These are phyloP conservation scores for Barnettozyma pratensis DNA, from an alignment of 805 yeast genomes.

Conservation along the genomic window DNA sequence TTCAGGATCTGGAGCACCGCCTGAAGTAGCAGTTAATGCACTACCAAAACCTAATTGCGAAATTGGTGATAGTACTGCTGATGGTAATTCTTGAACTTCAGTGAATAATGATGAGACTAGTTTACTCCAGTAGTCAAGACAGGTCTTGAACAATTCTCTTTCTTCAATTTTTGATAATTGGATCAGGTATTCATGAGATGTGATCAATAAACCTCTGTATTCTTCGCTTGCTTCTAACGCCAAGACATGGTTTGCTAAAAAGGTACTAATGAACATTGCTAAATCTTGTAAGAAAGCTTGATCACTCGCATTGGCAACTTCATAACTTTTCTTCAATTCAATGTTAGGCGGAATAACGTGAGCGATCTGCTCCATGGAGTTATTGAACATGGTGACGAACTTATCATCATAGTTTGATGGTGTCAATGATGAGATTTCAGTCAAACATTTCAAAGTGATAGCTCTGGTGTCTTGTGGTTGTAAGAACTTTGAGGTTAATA, in stretches of 20 bases:
- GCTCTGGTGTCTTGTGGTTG: constrained; percentile 77
- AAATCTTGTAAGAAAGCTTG: constrained; percentile 94
- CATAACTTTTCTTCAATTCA: constrained; percentile 68
- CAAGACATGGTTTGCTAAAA: constrained; percentile 65
- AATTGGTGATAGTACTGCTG: constrained; percentile 66
- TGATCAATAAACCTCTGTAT: constrained; percentile 53
- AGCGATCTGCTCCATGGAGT: constrained; percentile 64
- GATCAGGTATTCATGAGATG: constrained; percentile 76
- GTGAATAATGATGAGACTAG: constrained; percentile 78
- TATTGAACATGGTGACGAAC: constrained; percentile 64
- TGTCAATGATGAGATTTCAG: constrained; percentile 75
- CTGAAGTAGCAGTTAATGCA: constrained; percentile 37
- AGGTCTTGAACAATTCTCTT: constrained; percentile 91
- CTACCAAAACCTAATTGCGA: constrained; percentile 55
- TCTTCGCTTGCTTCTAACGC: constrained; percentile 55
- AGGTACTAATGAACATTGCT: constrained; percentile 88
- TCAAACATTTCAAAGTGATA: constrained; percentile 82
- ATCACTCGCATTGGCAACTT: constrained; percentile 70
- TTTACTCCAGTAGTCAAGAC: constrained; percentile 90
- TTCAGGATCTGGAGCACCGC: constrained; percentile 87
- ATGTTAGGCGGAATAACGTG: constrained; percentile 66
- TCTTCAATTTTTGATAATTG: constrained; percentile 88
- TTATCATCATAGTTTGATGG: constrained; percentile 51
- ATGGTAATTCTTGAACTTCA: constrained; percentile 80
- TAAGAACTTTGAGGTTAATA: constrained; percentile 72